Base-by-base conservation (phyloP, 1,139 yeast species). In the Candida sp. region DNA sequence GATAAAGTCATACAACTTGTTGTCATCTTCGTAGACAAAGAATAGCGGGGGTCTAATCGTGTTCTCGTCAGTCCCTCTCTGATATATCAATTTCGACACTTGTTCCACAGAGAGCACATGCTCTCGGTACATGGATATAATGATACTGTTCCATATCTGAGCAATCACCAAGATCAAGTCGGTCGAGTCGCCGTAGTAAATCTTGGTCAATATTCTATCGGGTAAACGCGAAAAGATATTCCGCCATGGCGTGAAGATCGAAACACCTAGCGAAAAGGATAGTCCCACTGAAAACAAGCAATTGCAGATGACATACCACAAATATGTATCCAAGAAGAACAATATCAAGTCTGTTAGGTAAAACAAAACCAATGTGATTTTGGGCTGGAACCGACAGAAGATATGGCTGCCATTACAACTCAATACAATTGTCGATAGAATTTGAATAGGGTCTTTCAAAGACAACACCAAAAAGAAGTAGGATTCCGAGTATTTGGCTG, bases 211-310 rank as follows among this genome's bases (percentile, higher is more conserved):
- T 3, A 91, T 85, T 59, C 97, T 75, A 55, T 86, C 85, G 0
- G 97, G 96, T 40, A 91, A 67, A 48, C 92, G 73, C 1, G 89
- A 79, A 63, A 86, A 91, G 5, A 88, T 83, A 61, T 89, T 89
- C 62, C 88, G 81, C 97, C 97, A 90, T 0, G 97, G 97, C 0
- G 96, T 86, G 70, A 90, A 78, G 4, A 90, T 83, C 1, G 97
- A 90, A 3, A 88, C 86, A 0, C 97, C 97, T 48, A 84, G 72
- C 7, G 84, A 81, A 61, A 88, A 84, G 0, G 97, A 88, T 32
- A 89, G 66, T 2, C 81, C 74, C 27, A 89, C 81, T 2, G 96
- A 90, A 56, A 90, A 85, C 1, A 87, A 62, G 51, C 94, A 85
- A 62, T 87, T 90, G 77, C 91, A 86, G 45, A 91, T 83, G 56